Base-by-base conservation (phyloP, 352 stramenopile genomes). In the Aphanomyces stellatus region DNA sequence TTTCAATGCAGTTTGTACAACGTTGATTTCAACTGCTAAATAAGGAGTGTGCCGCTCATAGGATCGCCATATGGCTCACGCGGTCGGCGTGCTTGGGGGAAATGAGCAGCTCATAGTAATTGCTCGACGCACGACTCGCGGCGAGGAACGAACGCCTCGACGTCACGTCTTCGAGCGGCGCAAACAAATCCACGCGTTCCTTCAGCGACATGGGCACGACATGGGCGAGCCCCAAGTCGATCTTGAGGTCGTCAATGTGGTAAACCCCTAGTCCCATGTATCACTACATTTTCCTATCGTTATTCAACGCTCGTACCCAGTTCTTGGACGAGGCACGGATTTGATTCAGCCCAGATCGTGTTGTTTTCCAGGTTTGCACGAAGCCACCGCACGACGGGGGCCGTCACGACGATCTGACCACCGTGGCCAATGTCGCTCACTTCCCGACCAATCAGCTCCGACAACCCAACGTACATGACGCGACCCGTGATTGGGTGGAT, bases 381-480 rank as follows among this genome's bases (percentile, higher is more conserved):
- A 22, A 87, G 19, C 76, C 78, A 85, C 40, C 77, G 56, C 19
- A 71, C 74, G 25, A 85, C 51, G 37, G 73, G 74, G 27, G 53
- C 51, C 10, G 79, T 85, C 1, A 77, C 76, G 62, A 74, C 78
- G 49, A 87, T 85, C 70, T 87, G 72, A 0, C 74, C 77, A 33
- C 79, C 79, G 13, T 65, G 67, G 24, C 79, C 74, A 10, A 85
- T 60, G 31, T 87, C 73, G 1, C 67, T 69, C 17, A 87, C 72
- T 53, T 86, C 78, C 53, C 74, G 78, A 3, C 78, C 78, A 30
- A 88, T 76, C 19, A 86, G 70, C 41, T 88, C 78, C 4, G 78
- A 81, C 19, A 83, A 40, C 3, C 76, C 77, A 0, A 73, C 85
- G 61, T 87, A 86, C 31, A 69, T 84, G 25, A 78, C 61, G 53